Evolutionary conservation across 345 rosid species (phyloP).

Genomic region (Ceriops decandra): DNA sequence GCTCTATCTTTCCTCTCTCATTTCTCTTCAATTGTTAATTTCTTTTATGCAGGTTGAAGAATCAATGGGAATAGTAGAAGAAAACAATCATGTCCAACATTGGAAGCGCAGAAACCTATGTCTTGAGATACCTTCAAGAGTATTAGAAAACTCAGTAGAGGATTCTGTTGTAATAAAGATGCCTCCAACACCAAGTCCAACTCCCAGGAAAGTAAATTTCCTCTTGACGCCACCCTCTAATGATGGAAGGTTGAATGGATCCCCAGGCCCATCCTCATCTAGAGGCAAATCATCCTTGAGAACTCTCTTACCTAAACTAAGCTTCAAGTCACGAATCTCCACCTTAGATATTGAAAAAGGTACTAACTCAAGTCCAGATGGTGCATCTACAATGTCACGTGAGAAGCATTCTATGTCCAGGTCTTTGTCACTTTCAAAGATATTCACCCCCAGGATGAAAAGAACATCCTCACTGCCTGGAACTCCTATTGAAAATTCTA

Average conservation of each 20-base stretch:
- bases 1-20: conserved; percentile 14
- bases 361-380: conserved; percentile 31
- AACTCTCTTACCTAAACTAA: conserved; percentile 55
- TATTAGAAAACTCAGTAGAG: conserved; percentile 32
- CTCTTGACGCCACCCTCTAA: conserved; percentile 50
- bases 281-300: conserved; percentile 61
- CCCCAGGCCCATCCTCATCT: conserved; percentile 52
- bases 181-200: conserved; percentile 73
- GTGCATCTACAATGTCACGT: conserved; percentile 33
- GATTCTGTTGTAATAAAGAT: conserved; percentile 56
- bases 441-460: conserved; percentile 76
- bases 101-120: conserved; percentile 67
- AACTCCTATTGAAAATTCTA: conserved; percentile 40
- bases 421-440: conserved; percentile 72
- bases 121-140: conserved; percentile 73
- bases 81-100: conserved; percentile 36
- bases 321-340: conserved; percentile 54
- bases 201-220: conserved; percentile 82
- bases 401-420: conserved; percentile 72
- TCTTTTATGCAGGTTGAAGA: conserved; percentile 43
- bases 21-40: conserved; percentile 10
- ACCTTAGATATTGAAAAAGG: conserved; percentile 54
- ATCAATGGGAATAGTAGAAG: conserved; percentile 44
- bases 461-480: conserved; percentile 83
- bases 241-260: conserved; percentile 35